These are phyloP conservation scores for Aspergillus sclerotioniger DNA, from an alignment of 495 filamentous ascomycete genomes.

Conservation along the genomic window DNA sequence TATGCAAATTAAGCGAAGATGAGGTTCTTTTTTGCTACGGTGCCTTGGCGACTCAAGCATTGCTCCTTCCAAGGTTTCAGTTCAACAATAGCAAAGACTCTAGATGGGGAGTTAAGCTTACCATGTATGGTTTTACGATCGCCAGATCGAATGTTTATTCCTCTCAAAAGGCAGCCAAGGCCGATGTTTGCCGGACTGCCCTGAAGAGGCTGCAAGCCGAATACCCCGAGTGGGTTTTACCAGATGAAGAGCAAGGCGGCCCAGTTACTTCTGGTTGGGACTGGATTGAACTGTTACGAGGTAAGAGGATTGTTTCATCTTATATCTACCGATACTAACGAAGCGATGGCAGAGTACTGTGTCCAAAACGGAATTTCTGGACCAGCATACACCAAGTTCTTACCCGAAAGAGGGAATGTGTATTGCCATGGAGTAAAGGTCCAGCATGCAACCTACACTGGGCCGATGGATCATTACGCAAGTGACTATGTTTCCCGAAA, in stretches of 20 bases:
- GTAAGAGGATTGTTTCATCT: slow-evolving; percentile 19
- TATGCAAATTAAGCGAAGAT: slow-evolving; percentile 9
- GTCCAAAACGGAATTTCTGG: slow-evolving; percentile 9
- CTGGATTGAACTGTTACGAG: slow-evolving; percentile 30
- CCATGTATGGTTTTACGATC: slow-evolving; percentile 35
- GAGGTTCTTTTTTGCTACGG: slow-evolving; percentile 37
- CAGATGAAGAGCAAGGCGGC: slow-evolving; percentile 24
- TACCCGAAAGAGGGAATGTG: slow-evolving; percentile 1
- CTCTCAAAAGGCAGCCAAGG: slow-evolving; percentile 20
- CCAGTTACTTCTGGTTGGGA: slow-evolving; percentile 22
- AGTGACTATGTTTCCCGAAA: slow-evolving; percentile 25
- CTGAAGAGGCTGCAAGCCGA: slow-evolving; percentile 22
- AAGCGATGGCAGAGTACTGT: slow-evolving; percentile 24
- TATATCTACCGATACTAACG: background rate
- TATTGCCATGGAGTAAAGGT: slow-evolving; percentile 30
- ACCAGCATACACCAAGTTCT: slow-evolving; percentile 24
- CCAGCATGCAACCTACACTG: slow-evolving; percentile 14
- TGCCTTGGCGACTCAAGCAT: slow-evolving; percentile 24
- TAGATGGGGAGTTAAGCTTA: slow-evolving; percentile 27
- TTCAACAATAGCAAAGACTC: slow-evolving; percentile 17
- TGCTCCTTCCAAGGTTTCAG: slow-evolving; percentile 26
- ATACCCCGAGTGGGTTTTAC: slow-evolving; percentile 27
- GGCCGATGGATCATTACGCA: slow-evolving; percentile 15
- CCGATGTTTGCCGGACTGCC: slow-evolving; percentile 27
- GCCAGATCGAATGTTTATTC: slow-evolving; percentile 7